Base-by-base conservation (phyloP, 306 rosid species). In the Canavalia ensiformis region DNA sequence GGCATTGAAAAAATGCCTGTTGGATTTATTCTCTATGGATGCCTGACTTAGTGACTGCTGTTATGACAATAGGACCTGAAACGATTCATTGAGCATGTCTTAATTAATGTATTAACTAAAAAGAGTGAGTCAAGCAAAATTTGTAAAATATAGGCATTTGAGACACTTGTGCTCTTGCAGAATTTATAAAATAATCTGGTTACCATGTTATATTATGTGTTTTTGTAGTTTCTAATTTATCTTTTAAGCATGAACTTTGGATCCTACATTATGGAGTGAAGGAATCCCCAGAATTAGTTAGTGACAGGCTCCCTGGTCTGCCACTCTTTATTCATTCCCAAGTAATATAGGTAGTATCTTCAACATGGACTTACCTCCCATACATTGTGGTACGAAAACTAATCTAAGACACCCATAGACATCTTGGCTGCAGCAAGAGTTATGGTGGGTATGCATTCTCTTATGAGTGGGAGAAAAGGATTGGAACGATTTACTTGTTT, bases 391-490 rank as follows among this genome's bases (percentile, higher is more conserved):
- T 35, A 12, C 75, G 33, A 44, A 62, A 31, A 13, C 30, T 13
- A 46, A 72, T 35, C 60, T 52, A 2, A 8, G 76, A 72, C 63
- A 55, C 30, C 25, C 29, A 39, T 45, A 33, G 42, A 31, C 46
- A 64, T 83, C 64, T 68, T 5, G 39, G 49, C 74, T 8, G 47
- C 58, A 37, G 18, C 65, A 1, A 42, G 50, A 28, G 45, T 52
- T 51, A 9, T 41, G 67, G 59, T 45, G 51, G 55, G 46, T 68
- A 44, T 70, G 47, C 56, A n/a, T 56, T 44, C 76, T 72, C 63
- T 31, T 55, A 28, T 1, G 11, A 28, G 18, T 55, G 65, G 76
- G 18, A 49, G 52, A 67, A 37, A 67, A 25, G 8, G 25, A 42
- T 42, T 12, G 71, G 57, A 37, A 59, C 41, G 10, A 42, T 65